Evolutionary conservation across 306 rosid species (phyloP).

Genomic region (Glycine latifolia): DNA sequence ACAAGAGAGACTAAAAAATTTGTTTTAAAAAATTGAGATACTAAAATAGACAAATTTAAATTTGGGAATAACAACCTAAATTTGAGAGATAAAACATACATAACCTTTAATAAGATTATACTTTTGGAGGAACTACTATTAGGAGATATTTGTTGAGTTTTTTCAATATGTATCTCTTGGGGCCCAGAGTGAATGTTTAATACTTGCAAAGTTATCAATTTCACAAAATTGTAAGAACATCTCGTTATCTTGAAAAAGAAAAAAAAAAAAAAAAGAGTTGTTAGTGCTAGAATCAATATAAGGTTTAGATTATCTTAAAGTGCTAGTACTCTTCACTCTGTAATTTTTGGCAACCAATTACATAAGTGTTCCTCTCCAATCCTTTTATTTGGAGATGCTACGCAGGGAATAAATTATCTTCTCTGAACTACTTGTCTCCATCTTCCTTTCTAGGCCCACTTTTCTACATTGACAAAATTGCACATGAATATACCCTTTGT

Average conservation of each 20-base stretch:
- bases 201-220: neutral
- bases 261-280: neutral
- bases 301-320: neutral
- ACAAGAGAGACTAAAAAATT: too few species aligned
- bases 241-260: neutral
- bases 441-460: conserved; percentile 34
- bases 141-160: neutral
- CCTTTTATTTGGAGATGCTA: conserved; percentile 21
- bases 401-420: conserved; percentile 19
- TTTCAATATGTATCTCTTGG: neutral
- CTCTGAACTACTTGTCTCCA: conserved; percentile 34
- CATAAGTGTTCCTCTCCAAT: conserved; percentile 23
- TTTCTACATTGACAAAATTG: conserved; percentile 16
- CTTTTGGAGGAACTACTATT: too few species aligned
- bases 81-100: too few species aligned
- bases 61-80: too few species aligned
- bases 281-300: neutral
- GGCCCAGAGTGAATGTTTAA: neutral
- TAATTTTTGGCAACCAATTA: neutral
- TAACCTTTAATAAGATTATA: too few species aligned
- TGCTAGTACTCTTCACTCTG: neutral
- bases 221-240: neutral
- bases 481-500: conserved; percentile 47
- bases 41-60: too few species aligned
- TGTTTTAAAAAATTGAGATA: too few species aligned